A percentile compares a stretch with the other conserved stretches of the same genome.
These are phyloP conservation scores for Kickxella alabastrina DNA, from an alignment of 192 early-diverging fungal species.

Conservation along the genomic window DNA sequence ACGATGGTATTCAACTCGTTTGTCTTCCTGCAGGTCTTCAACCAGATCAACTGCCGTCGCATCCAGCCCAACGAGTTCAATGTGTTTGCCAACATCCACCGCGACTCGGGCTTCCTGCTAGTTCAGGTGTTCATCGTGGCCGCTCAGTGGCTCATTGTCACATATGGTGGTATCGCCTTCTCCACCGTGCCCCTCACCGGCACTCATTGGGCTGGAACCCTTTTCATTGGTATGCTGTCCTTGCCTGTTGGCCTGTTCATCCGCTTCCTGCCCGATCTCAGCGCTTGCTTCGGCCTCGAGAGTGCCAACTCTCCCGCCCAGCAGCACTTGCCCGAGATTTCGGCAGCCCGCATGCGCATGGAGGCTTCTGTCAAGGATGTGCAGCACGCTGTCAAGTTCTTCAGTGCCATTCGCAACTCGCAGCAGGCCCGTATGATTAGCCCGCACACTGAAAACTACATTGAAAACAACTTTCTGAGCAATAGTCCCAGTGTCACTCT, in stretches of 20 bases:
- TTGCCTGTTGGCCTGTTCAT: slow-evolving; percentile 78
- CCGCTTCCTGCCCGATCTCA: slow-evolving; percentile 74
- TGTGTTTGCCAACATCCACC: slow-evolving; percentile 80
- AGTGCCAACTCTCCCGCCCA: slow-evolving; percentile 47
- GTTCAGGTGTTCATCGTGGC: slow-evolving; percentile 70
- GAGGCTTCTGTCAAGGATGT: slow-evolving; percentile 49
- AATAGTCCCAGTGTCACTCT: slow-evolving; percentile 4
- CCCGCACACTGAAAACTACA: neutral
- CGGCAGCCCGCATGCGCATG: slow-evolving; percentile 44
- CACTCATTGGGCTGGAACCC: slow-evolving; percentile 73
- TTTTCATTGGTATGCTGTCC: slow-evolving; percentile 75
- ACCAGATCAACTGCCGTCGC: slow-evolving; percentile 87
- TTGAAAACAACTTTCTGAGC: slow-evolving; percentile 32
- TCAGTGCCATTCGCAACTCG: slow-evolving; percentile 53
- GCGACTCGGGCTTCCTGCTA: slow-evolving; percentile 76
- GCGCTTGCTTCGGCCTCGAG: slow-evolving; percentile 52
- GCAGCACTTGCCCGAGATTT: slow-evolving; percentile 50
- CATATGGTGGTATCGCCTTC: slow-evolving; percentile 87
- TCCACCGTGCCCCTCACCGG: slow-evolving; percentile 65
- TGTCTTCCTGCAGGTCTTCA: slow-evolving; percentile 93
- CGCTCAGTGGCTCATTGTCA: slow-evolving; percentile 80
- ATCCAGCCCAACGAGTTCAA: slow-evolving; percentile 71
- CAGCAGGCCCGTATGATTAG: slow-evolving; percentile 15
- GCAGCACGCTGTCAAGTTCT: slow-evolving; percentile 46
- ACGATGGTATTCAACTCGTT: slow-evolving; percentile 94